A percentile compares a stretch with the other conserved stretches of the same genome.
Evolutionary conservation across 2,329 filamentous ascomycete species (phyloP).

Genomic region (Aspergillus tubingensis): DNA sequence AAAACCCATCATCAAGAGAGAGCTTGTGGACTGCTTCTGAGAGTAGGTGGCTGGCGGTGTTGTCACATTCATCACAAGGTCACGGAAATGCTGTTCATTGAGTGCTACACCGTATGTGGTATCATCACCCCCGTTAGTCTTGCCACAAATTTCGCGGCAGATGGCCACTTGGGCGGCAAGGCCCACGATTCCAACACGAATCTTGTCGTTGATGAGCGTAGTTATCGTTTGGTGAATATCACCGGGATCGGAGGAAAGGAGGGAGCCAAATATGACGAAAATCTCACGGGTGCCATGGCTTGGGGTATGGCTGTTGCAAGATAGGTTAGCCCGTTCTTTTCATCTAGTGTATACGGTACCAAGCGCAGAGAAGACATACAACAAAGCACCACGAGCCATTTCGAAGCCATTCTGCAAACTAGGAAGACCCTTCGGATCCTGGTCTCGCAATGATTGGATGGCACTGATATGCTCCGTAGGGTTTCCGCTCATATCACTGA

Average conservation of each 20-base stretch:
- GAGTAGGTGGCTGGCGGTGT: constrained; percentile 83
- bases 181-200: constrained; percentile 86
- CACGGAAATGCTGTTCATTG: constrained; percentile 82
- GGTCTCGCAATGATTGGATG: constrained; percentile 65
- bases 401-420: constrained; percentile 93
- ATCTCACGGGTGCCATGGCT: constrained; percentile 92
- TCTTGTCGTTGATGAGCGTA: constrained; percentile 75
- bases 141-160: constrained; percentile 82
- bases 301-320: constrained; percentile 70
- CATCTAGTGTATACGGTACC: not conserved
- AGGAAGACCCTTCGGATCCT: constrained; percentile 72
- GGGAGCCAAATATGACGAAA: constrained; percentile 85
- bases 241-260: constrained; percentile 87
- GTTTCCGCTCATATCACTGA: constrained; percentile 90
- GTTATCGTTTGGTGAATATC: constrained; percentile 91
- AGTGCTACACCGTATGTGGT: constrained; percentile 78
- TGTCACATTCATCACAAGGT: constrained; percentile 84
- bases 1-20: constrained; percentile 96
- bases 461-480: constrained; percentile 82
- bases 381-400: constrained; percentile 90
- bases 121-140: constrained; percentile 77
- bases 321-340: constrained; percentile 3
- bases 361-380: constrained; percentile 51
- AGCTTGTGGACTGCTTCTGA: constrained; percentile 49
- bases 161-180: constrained; percentile 90